Evolutionary conservation across 208 protist species (phyloP).

Genomic region (Wallacemonas collosoma): DNA sequence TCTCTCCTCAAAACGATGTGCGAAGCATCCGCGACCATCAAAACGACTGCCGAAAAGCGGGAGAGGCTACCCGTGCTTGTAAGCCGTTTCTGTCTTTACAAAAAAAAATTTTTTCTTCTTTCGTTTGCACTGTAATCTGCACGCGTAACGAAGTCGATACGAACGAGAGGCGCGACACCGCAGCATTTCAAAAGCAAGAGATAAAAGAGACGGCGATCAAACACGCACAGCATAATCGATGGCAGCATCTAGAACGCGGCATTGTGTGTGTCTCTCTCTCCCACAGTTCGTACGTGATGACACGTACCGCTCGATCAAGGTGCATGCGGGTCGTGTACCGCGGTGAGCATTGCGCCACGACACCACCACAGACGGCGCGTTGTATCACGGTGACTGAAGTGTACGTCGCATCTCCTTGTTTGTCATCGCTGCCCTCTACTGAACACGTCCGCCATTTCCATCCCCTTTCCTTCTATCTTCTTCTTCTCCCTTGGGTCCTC

Average conservation of each 20-base stretch:
- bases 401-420: too few relatives aligned
- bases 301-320: too few relatives aligned
- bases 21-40: neutral
- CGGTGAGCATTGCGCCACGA: too few relatives aligned
- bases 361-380: too few relatives aligned
- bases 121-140: constrained; percentile 6
- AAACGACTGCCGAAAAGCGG: neutral
- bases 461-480: neutral
- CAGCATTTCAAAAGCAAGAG: constrained; percentile 7
- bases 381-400: too few relatives aligned
- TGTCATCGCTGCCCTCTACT: neutral
- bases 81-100: too few relatives aligned
- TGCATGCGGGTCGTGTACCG: too few relatives aligned
- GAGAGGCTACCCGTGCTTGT: neutral
- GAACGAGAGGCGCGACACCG: neutral
- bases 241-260: too few relatives aligned
- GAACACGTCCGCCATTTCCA: neutral
- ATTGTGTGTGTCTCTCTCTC: too few relatives aligned
- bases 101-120: neutral
- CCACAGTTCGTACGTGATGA: too few relatives aligned
- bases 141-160: too few relatives aligned
- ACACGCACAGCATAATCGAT: neutral
- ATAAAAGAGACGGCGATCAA: constrained; percentile 13
- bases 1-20: constrained; percentile 4
- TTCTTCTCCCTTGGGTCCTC: neutral